These are phyloP conservation scores for Coniferiporia weirii DNA, from an alignment of 1,284 basidiomycete genomes.

Conservation along the genomic window DNA sequence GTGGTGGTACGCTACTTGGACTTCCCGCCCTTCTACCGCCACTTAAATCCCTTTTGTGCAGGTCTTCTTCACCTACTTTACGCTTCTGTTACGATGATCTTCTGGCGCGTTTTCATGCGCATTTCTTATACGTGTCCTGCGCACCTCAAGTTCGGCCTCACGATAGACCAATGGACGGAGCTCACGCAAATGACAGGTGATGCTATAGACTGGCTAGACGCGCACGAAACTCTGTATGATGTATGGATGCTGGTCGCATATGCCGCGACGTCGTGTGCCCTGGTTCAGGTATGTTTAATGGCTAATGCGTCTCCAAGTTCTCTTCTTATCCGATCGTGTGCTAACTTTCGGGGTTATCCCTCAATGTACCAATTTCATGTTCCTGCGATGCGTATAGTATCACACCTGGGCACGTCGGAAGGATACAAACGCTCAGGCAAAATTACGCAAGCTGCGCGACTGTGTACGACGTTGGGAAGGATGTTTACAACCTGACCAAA, in stretches of 20 bases:
- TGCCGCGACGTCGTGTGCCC: constrained; percentile 82
- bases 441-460: constrained; percentile 76
- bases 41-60: constrained; percentile 23
- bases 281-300: constrained; percentile 71
- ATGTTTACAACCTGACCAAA: constrained; percentile 76
- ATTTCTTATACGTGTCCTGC: constrained; percentile 84
- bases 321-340: neutral
- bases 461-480: constrained; percentile 81
- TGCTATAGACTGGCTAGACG: constrained; percentile 86
- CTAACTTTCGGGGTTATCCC: constrained; percentile 8
- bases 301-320: constrained; percentile 1
- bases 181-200: constrained; percentile 72
- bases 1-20: constrained; percentile 49
- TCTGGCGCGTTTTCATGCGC: constrained; percentile 94
- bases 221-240: constrained; percentile 78
- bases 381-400: constrained; percentile 47
- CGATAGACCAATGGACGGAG: constrained; percentile 72
- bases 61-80: constrained; percentile 84
- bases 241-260: constrained; percentile 85
- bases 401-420: constrained; percentile 87
- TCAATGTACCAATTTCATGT: neutral
- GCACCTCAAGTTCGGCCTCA: constrained; percentile 81
- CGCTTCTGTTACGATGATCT: constrained; percentile 84
- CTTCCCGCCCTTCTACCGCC: constrained; percentile 9
- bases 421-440: constrained; percentile 67